Conservation (phyloP, 2,329 filamentous ascomycete genomes). For the Colletotrichum eremochloae region DNA sequence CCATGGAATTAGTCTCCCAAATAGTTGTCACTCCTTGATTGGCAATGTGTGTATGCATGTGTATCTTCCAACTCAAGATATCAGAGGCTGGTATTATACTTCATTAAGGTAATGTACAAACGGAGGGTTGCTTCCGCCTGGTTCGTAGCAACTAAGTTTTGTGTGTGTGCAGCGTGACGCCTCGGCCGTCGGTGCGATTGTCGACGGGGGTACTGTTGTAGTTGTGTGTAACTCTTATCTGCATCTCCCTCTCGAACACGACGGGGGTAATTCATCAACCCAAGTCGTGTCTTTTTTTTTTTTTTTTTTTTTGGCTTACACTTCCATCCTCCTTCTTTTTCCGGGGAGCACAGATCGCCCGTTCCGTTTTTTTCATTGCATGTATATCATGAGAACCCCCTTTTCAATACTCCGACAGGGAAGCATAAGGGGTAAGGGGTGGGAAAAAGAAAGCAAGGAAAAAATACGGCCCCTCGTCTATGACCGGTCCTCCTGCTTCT, state of each 20-base stretch:
- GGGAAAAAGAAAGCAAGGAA: not conserved
- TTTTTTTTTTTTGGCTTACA: not conserved
- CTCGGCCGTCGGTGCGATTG: not conserved
- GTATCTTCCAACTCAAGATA: not conserved
- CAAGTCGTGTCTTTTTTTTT: not conserved
- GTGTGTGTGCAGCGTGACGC: not conserved
- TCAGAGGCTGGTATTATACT: not conserved
- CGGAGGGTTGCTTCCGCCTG: not conserved
- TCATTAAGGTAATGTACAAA: not conserved
- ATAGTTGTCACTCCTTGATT: not conserved
- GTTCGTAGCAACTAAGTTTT: not conserved
- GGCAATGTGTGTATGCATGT: not conserved
- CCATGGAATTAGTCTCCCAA: slow-evolving; percentile 5
- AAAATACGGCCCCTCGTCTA: not conserved
- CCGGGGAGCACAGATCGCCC: not conserved
- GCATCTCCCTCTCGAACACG: not conserved
- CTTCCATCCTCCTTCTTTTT: not conserved
- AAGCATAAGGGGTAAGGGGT: too few species aligned
- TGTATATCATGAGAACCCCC: not conserved
- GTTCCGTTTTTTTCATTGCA: not conserved
- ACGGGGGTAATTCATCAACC: not conserved
- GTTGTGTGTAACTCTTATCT: not conserved
- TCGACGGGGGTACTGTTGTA: not conserved
- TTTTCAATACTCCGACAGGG: not conserved
- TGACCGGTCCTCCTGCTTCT: not conserved